Percentiles rank a stretch among this genome's conserved stretches.
Conservation (phyloP, 129 eudicot species). For the Tagetes erecta region DNA sequence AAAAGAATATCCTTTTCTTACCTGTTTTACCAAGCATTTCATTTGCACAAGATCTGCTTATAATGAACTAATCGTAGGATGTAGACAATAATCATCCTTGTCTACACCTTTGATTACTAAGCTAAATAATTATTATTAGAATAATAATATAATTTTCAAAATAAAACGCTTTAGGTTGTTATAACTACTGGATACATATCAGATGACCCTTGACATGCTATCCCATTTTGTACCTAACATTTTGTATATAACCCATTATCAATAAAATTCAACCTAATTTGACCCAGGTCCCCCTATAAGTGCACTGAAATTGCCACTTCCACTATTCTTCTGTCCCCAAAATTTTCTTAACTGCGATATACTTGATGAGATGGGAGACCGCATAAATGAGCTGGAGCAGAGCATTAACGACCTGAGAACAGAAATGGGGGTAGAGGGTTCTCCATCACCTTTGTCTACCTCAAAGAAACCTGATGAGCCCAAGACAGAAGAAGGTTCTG, state of each 20-base stretch:
- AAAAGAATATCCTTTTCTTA: constrained; percentile 79
- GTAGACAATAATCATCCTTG: neutral
- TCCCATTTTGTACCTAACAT: neutral
- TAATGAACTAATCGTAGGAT: neutral
- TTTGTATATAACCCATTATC: neutral
- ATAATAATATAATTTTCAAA: neutral
- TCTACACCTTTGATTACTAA: neutral
- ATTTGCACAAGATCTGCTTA: neutral
- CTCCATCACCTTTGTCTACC: constrained; percentile 54
- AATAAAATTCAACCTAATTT: neutral
- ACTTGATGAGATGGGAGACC: constrained; percentile 75
- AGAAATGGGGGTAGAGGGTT: constrained; percentile 67
- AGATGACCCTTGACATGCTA: neutral
- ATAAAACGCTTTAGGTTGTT: neutral
- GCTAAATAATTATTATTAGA: neutral
- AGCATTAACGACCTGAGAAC: constrained; percentile 64
- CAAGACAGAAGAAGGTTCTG: constrained; percentile 47
- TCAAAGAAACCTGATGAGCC: constrained; percentile 44
- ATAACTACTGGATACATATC: neutral
- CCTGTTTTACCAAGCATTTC: neutral
- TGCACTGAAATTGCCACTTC: neutral
- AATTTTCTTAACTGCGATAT: constrained; percentile 32
- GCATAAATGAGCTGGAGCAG: constrained; percentile 70
- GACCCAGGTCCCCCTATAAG: neutral
- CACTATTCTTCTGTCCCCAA: neutral